A percentile compares a stretch with the other conserved stretches of the same genome.
These are phyloP conservation scores for Penicillium sp. DNA, from an alignment of 2,329 filamentous ascomycete genomes.

Conservation along the genomic window DNA sequence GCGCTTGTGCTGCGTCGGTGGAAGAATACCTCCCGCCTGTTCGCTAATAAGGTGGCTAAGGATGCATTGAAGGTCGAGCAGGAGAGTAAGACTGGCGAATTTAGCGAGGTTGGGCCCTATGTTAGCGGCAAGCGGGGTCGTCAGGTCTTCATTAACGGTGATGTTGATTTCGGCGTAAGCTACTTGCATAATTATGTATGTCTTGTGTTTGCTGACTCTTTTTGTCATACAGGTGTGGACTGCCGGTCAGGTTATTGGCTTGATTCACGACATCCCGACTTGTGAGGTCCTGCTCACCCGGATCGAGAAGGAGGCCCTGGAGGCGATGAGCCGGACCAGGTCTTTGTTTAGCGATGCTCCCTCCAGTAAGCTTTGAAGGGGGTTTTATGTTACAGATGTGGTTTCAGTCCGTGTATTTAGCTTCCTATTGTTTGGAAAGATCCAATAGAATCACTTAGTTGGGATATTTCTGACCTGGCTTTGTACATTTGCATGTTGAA, in stretches of 20 bases:
- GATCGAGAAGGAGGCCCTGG: slow-evolving; percentile 68
- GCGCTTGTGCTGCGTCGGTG: slow-evolving; percentile 78
- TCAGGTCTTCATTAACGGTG: slow-evolving; percentile 85
- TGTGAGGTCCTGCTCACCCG: slow-evolving; percentile 60
- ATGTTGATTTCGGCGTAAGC: slow-evolving; percentile 79
- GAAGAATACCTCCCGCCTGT: slow-evolving; percentile 85
- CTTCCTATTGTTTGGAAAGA: not conserved
- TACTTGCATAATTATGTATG: not conserved
- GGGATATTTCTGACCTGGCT: not conserved
- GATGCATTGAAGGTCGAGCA: slow-evolving; percentile 74
- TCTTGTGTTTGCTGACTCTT: slow-evolving; percentile 8
- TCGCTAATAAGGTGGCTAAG: slow-evolving; percentile 77
- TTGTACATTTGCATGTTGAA: not conserved
- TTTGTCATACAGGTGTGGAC: slow-evolving; percentile 68
- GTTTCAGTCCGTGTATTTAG: not conserved
- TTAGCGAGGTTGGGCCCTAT: slow-evolving; percentile 74
- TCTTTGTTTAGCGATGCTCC: slow-evolving; percentile 42
- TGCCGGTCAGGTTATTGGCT: slow-evolving; percentile 83
- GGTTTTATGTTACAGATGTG: not conserved
- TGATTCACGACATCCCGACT: slow-evolving; percentile 75
- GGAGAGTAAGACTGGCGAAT: slow-evolving; percentile 75
- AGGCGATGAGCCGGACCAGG: slow-evolving; percentile 53
- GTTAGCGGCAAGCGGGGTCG: slow-evolving; percentile 85
- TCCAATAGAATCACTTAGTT: not conserved
- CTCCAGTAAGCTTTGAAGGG: slow-evolving; percentile 49